Conservation (phyloP, 2,329 filamentous ascomycete genomes). For the Sarocladium brachiariae region DNA sequence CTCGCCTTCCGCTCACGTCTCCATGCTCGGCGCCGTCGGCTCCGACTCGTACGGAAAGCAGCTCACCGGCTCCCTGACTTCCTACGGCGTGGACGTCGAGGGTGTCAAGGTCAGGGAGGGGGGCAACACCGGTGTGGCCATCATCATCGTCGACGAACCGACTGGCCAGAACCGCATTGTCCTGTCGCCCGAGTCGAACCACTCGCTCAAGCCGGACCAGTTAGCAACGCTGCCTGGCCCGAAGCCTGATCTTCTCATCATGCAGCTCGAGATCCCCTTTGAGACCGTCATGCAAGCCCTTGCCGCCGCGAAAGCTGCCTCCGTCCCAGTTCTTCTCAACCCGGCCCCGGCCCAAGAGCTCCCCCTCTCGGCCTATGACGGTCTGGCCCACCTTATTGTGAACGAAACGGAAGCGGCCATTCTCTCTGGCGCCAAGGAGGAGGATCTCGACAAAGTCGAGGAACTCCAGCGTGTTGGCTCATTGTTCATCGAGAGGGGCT, state of each 20-base stretch:
- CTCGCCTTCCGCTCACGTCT: slow-evolving; percentile 38
- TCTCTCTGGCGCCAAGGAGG: slow-evolving; percentile 50
- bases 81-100: slow-evolving; percentile 55
- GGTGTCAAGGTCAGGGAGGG: slow-evolving; percentile 38
- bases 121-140: slow-evolving; percentile 60
- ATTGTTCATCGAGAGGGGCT: slow-evolving; percentile 62
- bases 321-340: slow-evolving; percentile 69
- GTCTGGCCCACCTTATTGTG: slow-evolving; percentile 72
- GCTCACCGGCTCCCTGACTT: slow-evolving; percentile 50
- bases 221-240: slow-evolving; percentile 27
- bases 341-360: slow-evolving; percentile 70
- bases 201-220: slow-evolving; percentile 32
- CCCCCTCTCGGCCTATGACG: slow-evolving; percentile 57
- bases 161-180: slow-evolving; percentile 73
- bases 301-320: slow-evolving; percentile 35
- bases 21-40: slow-evolving; percentile 71
- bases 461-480: slow-evolving; percentile 42
- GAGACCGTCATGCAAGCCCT: slow-evolving; percentile 58
- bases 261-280: slow-evolving; percentile 74
- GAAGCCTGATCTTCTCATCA: slow-evolving; percentile 57
- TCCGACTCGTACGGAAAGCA: slow-evolving; percentile 57
- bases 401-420: slow-evolving; percentile 86
- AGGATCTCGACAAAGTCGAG: slow-evolving; percentile 38
- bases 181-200: slow-evolving; percentile 65
- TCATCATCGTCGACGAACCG: slow-evolving; percentile 68